phyloP scores from a whole-genome alignment of 176 grass and related monocot genomes.

The Paspalum vaginatum region DNA sequence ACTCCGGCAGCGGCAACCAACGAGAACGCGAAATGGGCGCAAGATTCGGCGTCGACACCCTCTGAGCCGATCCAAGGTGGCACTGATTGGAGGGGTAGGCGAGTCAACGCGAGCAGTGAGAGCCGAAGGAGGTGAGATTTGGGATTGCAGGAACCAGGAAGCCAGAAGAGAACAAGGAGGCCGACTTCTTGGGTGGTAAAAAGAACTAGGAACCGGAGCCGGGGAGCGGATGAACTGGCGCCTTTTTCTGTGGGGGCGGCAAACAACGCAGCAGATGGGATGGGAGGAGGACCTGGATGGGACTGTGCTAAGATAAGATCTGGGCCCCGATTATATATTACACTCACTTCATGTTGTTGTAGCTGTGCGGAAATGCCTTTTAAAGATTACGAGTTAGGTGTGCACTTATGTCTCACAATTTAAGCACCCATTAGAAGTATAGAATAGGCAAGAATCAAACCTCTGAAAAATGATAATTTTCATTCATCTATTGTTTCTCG shows the following conservation, averaged over 20 bases:
- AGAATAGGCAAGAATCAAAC: too few species aligned
- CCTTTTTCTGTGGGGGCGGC: conserved; percentile 37
- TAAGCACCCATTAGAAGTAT: too few species aligned
- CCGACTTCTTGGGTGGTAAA: background rate
- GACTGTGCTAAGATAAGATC: conserved; percentile 6
- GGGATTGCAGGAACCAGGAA: background rate
- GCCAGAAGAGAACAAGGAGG: background rate
- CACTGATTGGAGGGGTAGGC: background rate
- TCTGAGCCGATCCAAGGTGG: conserved; percentile 11
- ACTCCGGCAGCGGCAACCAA: background rate
- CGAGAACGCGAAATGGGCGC: conserved; percentile 16
- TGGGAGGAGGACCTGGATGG: background rate
- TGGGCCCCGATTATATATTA: background rate
- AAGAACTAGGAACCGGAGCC: background rate
- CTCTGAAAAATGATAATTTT: too few species aligned
- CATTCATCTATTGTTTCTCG: too few species aligned
- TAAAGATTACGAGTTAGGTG: too few species aligned
- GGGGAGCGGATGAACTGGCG: conserved; percentile 41
- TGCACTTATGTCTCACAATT: too few species aligned
- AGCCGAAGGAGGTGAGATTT: conserved; percentile 26
- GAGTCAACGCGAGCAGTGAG: conserved; percentile 10
- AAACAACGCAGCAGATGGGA: conserved; percentile 22
- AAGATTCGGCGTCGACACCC: conserved; percentile 21
- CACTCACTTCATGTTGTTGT: background rate
- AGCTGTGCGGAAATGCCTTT: too few species aligned